A percentile compares a stretch with the other conserved stretches of the same genome.
These are phyloP conservation scores for Cercospora sojina DNA, from an alignment of 2,329 filamentous ascomycete genomes.

Conservation along the genomic window DNA sequence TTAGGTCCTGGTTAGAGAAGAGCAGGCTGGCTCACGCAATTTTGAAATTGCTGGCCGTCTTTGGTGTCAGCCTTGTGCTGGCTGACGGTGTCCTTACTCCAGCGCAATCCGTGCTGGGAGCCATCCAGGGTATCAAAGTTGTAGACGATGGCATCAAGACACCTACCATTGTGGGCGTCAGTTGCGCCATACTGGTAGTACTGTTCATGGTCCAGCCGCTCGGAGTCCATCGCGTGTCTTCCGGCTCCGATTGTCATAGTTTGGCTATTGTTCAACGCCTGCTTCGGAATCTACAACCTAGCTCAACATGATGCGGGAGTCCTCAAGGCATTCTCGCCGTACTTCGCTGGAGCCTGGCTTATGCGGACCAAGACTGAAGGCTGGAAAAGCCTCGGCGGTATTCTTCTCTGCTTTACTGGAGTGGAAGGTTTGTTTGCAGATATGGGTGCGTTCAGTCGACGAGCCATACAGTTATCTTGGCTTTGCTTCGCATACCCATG, in stretches of 20 bases:
- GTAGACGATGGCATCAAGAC: conserved; percentile 56
- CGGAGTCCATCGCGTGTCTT: conserved; percentile 54
- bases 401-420: conserved; percentile 71
- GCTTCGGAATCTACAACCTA: conserved; percentile 62
- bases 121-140: conserved; percentile 60
- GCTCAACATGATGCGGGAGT: conserved; percentile 48
- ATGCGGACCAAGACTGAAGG: conserved; percentile 58
- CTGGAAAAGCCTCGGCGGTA: conserved; percentile 64
- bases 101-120: conserved; percentile 67
- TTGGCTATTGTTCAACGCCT: conserved; percentile 63
- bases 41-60: conserved; percentile 61
- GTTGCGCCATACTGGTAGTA: conserved; percentile 61
- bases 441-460: conserved; percentile 63
- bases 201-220: conserved; percentile 31
- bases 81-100: conserved; percentile 66
- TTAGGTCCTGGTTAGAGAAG: conserved; percentile 59
- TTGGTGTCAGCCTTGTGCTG: conserved; percentile 67
- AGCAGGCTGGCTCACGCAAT: conserved; percentile 52
- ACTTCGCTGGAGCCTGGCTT: conserved; percentile 61
- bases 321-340: conserved; percentile 53
- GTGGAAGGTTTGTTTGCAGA: conserved; percentile 77
- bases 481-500: conserved; percentile 66
- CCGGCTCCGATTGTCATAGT: conserved; percentile 64
- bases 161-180: conserved; percentile 60
- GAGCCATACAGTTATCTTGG: conserved; percentile 72